A percentile compares a stretch with the other conserved stretches of the same genome.
phyloP scores from a whole-genome alignment of 345 rosid species.

The Corymbia maculata region DNA sequence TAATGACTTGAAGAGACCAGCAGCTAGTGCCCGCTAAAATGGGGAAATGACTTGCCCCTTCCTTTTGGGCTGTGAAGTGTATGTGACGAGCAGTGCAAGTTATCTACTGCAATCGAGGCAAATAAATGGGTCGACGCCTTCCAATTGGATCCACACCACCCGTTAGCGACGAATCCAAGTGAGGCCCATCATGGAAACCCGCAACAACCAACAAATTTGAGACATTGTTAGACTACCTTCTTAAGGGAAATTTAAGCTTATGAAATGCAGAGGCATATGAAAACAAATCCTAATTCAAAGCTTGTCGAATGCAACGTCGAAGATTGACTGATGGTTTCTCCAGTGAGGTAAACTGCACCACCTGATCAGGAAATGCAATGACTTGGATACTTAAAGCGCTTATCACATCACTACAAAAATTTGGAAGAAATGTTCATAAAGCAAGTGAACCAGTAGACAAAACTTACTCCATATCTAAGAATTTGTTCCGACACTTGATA shows the following conservation, averaged over 20 bases:
- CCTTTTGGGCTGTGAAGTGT: neutral
- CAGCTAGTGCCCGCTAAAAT: neutral
- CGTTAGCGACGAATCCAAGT: neutral
- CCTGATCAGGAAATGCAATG: slow-evolving; percentile 15
- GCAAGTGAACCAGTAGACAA: neutral
- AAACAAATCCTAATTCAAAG: neutral
- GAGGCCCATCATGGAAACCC: neutral
- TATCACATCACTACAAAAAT: neutral
- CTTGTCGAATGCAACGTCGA: slow-evolving; percentile 1
- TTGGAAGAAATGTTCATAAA: neutral
- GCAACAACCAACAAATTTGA: neutral
- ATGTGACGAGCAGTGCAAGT: neutral
- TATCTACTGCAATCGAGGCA: neutral
- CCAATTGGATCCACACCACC: neutral
- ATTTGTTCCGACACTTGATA: neutral
- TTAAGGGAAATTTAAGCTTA: neutral
- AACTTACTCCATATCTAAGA: neutral
- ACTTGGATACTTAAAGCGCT: neutral
- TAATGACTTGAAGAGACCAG: neutral
- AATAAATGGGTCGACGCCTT: neutral
- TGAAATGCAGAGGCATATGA: neutral
- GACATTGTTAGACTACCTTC: neutral
- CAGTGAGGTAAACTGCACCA: slow-evolving; percentile 61
- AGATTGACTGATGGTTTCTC: slow-evolving; percentile 40
- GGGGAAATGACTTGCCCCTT: neutral